phyloP scores from a whole-genome alignment of 192 early-diverging fungal species.

The Thoreauomyces humboldtii region DNA sequence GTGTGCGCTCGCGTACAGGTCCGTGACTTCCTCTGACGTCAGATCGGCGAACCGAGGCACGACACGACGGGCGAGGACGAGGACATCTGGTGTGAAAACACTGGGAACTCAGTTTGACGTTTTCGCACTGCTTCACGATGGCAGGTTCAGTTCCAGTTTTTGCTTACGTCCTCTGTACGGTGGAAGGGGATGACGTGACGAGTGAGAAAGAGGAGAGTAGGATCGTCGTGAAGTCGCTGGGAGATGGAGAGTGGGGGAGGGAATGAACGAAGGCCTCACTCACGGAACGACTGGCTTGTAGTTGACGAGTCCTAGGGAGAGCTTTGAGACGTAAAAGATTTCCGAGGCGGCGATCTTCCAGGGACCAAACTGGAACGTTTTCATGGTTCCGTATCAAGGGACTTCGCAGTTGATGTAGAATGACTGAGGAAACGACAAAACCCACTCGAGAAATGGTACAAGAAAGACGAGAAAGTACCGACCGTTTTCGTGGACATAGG shows the following conservation, averaged over 20 bases:
- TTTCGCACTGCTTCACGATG: no score
- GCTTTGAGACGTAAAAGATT: slow-evolving; percentile 69
- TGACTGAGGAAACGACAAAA: no score
- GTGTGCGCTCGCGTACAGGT: slow-evolving; percentile 81
- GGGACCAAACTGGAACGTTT: slow-evolving; percentile 69
- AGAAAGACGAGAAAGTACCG: no score
- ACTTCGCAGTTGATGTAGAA: no score
- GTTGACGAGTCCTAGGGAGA: slow-evolving; percentile 83
- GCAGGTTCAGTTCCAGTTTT: no score
- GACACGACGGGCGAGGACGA: slow-evolving; percentile 68
- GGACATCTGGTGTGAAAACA: slow-evolving; percentile 65
- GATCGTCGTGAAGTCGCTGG: not conserved
- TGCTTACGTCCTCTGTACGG: slow-evolving; percentile 1
- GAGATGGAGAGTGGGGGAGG: not conserved
- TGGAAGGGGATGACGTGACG: no score
- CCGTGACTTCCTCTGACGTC: slow-evolving; percentile 72
- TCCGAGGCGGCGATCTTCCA: slow-evolving; percentile 66
- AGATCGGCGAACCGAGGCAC: slow-evolving; percentile 75
- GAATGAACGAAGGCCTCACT: slow-evolving; percentile 25
- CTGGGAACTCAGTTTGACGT: no score
- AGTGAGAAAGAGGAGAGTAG: no score
- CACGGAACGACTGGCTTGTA: slow-evolving; percentile 87
- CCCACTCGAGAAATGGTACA: no score
- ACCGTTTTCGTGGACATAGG: no score
- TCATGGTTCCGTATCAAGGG: no score